Base-by-base conservation (phyloP, 805 yeast species). In the Kockiozyma suomiensis region DNA sequence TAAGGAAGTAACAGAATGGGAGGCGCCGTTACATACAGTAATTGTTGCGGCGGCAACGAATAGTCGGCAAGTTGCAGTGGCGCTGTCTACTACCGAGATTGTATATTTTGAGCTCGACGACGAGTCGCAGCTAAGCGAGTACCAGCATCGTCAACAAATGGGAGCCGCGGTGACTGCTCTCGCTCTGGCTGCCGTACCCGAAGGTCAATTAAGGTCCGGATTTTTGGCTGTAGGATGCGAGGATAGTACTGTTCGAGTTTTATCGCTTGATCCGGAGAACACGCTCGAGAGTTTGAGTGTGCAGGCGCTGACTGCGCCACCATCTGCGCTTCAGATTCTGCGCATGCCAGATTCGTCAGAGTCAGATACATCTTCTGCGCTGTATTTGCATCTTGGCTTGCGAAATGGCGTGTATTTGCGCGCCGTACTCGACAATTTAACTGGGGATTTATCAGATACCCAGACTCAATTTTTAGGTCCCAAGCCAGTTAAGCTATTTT, bases 61-160 rank as follows among this genome's bases (percentile, higher is more conserved):
- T 17, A 76, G 79, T 25, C 78, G 81, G 1, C 98, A 94, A 72
- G 76, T 92, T 0, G 83, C 82, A 0, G 67, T 93, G 3, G 90
- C 85, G 0, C 73, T 94, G 3, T 85, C 94, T 1, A 88, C 86
- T 68, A 78, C 84, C 56, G 92, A 88, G 58, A 67, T 93, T 2
- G 85, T 87, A 2, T 93, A 93, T 73, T 93, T 94, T 72, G 97
- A 93, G 72, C 76, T 85, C 30, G 89, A 84, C 64, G 80, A 80
- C 10, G 80, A 78, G 28, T 66, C 64, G 1, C 80, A 83, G 49
- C 75, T 94, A 50, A 80, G 84, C 35, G 97, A 93, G 70, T 86
- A 84, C 67, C 84, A 84, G 55, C 86, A 83, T 43, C 75, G 84
- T 13, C 75, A 82, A 32, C 86, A 85, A 58, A 75, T 87, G 66